Percentiles rank a stretch among this genome's conserved stretches.
These are phyloP conservation scores for Tricholoma saponaceum DNA, from an alignment of 768 basidiomycete species.

Conservation along the genomic window DNA sequence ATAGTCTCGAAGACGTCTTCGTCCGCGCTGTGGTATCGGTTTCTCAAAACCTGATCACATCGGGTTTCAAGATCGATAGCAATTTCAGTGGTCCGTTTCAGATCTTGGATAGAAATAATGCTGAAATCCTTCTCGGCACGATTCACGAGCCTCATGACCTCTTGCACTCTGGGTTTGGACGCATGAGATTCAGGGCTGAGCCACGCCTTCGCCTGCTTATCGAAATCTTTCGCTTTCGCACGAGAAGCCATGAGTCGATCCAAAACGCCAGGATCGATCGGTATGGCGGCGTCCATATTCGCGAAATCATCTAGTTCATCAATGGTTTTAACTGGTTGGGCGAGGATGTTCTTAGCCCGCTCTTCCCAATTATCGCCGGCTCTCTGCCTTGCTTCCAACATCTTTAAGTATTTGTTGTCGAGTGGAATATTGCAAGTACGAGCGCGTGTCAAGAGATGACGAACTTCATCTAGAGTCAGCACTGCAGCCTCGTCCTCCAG, in stretches of 20 bases:
- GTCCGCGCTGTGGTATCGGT: slow-evolving; percentile 51
- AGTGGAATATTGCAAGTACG: slow-evolving; percentile 58
- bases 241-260: slow-evolving; percentile 62
- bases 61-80: slow-evolving; percentile 74
- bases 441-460: slow-evolving; percentile 67
- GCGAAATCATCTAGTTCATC: slow-evolving; percentile 74
- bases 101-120: slow-evolving; percentile 59
- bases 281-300: slow-evolving; percentile 58
- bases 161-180: slow-evolving; percentile 58
- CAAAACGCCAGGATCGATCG: slow-evolving; percentile 64
- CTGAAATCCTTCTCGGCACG: slow-evolving; percentile 76
- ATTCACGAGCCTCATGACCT: slow-evolving; percentile 63
- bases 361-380: slow-evolving; percentile 79
- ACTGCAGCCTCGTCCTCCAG: slow-evolving; percentile 56
- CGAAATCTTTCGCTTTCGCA: slow-evolving; percentile 71
- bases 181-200: slow-evolving; percentile 52
- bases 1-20: slow-evolving; percentile 72
- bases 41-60: slow-evolving; percentile 70
- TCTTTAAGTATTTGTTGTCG: slow-evolving; percentile 61
- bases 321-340: slow-evolving; percentile 68
- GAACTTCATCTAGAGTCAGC: slow-evolving; percentile 74
- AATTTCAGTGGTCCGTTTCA: slow-evolving; percentile 69
- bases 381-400: slow-evolving; percentile 58
- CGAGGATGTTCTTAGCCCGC: slow-evolving; percentile 59
- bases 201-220: slow-evolving; percentile 75